Conservation (phyloP, 2,329 filamentous ascomycete species). For the Cladosporium oxysporum region DNA sequence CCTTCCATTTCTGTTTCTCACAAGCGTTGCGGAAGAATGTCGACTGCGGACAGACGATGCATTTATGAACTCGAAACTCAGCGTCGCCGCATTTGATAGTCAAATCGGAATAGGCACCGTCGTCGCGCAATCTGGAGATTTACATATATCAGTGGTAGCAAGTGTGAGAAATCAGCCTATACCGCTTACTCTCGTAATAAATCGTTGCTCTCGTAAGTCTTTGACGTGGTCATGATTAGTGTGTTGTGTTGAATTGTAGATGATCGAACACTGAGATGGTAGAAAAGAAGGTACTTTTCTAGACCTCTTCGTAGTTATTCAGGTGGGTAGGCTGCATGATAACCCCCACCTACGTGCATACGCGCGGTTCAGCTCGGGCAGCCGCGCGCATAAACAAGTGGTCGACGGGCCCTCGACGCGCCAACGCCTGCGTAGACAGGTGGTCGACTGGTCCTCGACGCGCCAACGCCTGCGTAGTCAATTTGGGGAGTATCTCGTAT, state of each 20-base stretch:
- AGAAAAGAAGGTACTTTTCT: neutral
- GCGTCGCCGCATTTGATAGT: slow-evolving; percentile 2
- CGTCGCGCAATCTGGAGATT: neutral
- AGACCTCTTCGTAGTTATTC: neutral
- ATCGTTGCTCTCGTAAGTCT: neutral
- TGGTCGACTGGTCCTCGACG: neutral
- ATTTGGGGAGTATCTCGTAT: neutral
- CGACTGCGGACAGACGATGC: slow-evolving; percentile 11
- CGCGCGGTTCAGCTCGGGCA: neutral
- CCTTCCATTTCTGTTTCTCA: slow-evolving; percentile 12
- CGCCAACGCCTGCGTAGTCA: too few relatives aligned
- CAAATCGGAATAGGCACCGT: slow-evolving; percentile 2
- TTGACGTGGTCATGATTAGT: neutral
- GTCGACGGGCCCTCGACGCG: neutral
- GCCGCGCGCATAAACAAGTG: neutral
- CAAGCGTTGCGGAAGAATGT: slow-evolving; percentile 9
- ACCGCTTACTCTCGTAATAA: neutral
- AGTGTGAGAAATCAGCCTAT: neutral
- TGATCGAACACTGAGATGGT: neutral
- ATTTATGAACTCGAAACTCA: slow-evolving; percentile 5
- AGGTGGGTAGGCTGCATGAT: neutral
- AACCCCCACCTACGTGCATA: neutral
- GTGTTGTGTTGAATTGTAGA: neutral
- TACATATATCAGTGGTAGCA: neutral
- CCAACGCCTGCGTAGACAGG: neutral